Evolutionary conservation across 345 rosid genomes (phyloP), one percentile per base, ranked within the genome.

Genomic region (Draba incana): DNA sequence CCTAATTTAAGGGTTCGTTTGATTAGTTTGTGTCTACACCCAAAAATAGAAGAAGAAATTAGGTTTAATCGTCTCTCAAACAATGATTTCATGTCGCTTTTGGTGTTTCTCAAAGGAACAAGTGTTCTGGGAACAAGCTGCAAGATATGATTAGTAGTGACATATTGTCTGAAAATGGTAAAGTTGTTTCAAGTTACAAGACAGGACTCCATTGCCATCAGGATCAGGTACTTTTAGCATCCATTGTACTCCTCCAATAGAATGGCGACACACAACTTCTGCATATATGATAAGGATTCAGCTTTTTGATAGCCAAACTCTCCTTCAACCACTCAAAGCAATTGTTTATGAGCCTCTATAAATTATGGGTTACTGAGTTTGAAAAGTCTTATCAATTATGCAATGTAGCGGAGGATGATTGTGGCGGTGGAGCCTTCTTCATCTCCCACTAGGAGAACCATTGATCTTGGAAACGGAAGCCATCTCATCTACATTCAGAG

Each of bases 141-240:
- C 84, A 90, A 66, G 97, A 90, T 66, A 88, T 88, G 75, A 83
- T 70, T 57, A 95, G 92, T 24, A 84, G 88, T 53, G 87, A 88
- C 53, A 85, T 90, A 33, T 83, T 90, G 72, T 69, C 79, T 6
- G 86, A 57, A 42, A 72, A 77, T 55, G 89, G 76, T 65, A 64
- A 74, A 15, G 80, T 68, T 41, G 77, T 69, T 63, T 74, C 79
- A 4, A 78, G 23, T 15, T 31, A 59, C 57, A 69, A 28, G 71
- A 84, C 92, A 10, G 80, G 84, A 28, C 8, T 81, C 61, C 87
- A 86, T 42, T 68, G 77, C 68, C 82, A 89, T 79, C 92, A 89
- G 79, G 92, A 65, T 58, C 77, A 65, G 66, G 77, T 8, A 41
- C 45, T 69, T 62, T 7, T 71, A 14, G 46, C 9, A 31, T 44